A percentile compares a stretch with the other conserved stretches of the same genome.
phyloP scores from a whole-genome alignment of 1,284 basidiomycete genomes.

The Cutaneotrichosporon spelunceum region DNA sequence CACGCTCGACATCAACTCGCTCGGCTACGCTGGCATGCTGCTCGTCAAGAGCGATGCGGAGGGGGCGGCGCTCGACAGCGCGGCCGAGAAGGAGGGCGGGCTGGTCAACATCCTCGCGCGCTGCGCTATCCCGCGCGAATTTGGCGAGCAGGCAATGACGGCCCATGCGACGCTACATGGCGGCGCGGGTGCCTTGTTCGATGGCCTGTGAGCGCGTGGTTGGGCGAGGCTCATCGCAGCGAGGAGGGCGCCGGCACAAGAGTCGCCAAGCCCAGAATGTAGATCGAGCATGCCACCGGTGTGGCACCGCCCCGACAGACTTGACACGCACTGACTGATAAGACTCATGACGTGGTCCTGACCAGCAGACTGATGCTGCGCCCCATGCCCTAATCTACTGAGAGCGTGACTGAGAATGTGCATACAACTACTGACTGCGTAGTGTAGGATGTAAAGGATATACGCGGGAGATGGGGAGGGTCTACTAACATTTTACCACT shows the following conservation, averaged over 20 bases:
- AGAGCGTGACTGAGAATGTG: not conserved
- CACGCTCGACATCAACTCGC: slow-evolving; percentile 67
- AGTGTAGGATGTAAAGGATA: not conserved
- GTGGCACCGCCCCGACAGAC: too few species aligned
- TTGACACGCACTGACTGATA: not conserved
- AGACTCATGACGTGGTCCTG: not conserved
- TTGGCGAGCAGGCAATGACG: slow-evolving; percentile 43
- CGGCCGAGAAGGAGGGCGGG: slow-evolving; percentile 27
- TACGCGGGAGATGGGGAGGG: not conserved
- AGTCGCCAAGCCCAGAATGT: slow-evolving; percentile 2
- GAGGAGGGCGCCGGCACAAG: not conserved
- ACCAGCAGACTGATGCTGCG: not conserved
- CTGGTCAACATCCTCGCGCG: slow-evolving; percentile 38
- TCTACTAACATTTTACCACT: slow-evolving; percentile 10
- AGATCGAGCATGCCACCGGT: not conserved
- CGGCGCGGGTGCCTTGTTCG: slow-evolving; percentile 7
- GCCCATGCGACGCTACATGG: slow-evolving; percentile 32
- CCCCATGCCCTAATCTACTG: not conserved
- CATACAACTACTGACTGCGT: slow-evolving; percentile 6
- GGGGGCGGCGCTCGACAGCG: slow-evolving; percentile 60
- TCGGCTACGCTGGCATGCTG: slow-evolving; percentile 82
- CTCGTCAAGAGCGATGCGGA: slow-evolving; percentile 78
- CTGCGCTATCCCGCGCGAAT: slow-evolving; percentile 44
- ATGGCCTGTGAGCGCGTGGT: slow-evolving; percentile 1
- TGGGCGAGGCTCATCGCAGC: slow-evolving; percentile 1